Evolutionary conservation across 2,329 filamentous ascomycete species (phyloP).

Genomic region (Fusarium aywerte): DNA sequence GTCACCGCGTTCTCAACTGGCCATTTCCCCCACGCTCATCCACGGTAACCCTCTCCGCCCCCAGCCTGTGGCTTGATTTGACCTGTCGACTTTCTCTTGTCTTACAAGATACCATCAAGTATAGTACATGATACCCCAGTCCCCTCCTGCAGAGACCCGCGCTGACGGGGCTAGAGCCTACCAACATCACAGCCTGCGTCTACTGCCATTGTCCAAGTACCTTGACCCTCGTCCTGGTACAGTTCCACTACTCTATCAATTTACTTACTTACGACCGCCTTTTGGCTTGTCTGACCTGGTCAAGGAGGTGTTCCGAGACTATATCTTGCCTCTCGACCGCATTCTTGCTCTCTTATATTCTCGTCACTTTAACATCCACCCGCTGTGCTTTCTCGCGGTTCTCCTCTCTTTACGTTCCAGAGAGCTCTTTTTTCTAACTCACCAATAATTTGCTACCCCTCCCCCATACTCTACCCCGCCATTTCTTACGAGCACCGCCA

Average conservation of each 20-base stretch:
- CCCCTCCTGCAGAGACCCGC: constrained; percentile 37
- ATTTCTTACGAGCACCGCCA: constrained; percentile 28
- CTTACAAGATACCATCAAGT: constrained; percentile 30
- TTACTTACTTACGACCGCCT: constrained; percentile 43
- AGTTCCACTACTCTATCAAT: constrained; percentile 46
- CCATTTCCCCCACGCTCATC: constrained; percentile 40
- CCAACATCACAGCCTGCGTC: constrained; percentile 38
- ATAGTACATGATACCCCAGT: constrained; percentile 23
- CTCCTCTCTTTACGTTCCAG: constrained; percentile 13
- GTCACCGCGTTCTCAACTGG: constrained; percentile 35
- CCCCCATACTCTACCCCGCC: constrained; percentile 26
- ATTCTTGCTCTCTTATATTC: constrained; percentile 14
- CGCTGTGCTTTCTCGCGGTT: constrained; percentile 12
- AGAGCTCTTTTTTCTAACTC: constrained; percentile 5
- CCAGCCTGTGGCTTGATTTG: constrained; percentile 9
- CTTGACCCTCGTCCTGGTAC: constrained; percentile 24
- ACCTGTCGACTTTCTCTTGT: constrained; percentile 18
- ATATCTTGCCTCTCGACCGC: constrained; percentile 37
- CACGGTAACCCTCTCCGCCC: constrained; percentile 23
- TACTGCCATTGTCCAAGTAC: constrained; percentile 13
- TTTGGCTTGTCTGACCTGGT: constrained; percentile 42
- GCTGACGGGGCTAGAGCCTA: constrained; percentile 33
- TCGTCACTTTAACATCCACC: constrained; percentile 24
- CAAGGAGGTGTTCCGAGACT: constrained; percentile 35
- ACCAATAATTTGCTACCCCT: constrained; percentile 22